A percentile compares a stretch with the other conserved stretches of the same genome.
Conservation (phyloP, 129 eudicot species). For the Arctium minus region DNA sequence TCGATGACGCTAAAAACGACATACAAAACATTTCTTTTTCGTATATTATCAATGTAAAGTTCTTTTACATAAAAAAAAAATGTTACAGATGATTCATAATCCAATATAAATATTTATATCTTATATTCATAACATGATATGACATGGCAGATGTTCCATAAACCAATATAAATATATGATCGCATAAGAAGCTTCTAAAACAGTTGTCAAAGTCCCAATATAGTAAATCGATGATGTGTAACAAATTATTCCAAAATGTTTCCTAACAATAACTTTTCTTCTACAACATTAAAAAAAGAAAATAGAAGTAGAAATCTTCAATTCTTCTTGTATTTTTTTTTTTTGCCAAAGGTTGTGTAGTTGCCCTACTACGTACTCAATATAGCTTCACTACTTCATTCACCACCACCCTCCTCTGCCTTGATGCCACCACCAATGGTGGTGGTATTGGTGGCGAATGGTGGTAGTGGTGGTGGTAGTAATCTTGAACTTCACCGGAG, state of each 20-base stretch:
- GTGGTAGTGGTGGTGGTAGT: conserved; percentile 7
- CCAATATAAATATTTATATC: background rate
- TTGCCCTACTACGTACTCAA: conserved; percentile 28
- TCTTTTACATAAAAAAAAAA: background rate
- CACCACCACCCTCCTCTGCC: conserved; percentile 11
- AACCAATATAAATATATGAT: background rate
- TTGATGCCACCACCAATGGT: conserved; percentile 5
- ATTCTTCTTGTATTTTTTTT: conserved; percentile 9
- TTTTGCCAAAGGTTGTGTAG: conserved; percentile 37
- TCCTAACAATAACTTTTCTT: background rate
- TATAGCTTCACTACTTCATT: conserved; percentile 17
- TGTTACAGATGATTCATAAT: background rate
- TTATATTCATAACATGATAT: background rate
- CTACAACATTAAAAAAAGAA: background rate
- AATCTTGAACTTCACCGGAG: conserved; percentile 15
- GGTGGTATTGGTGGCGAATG: conserved; percentile 2
- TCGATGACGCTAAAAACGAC: background rate
- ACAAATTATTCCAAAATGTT: background rate
- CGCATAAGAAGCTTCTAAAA: background rate
- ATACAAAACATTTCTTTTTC: background rate
- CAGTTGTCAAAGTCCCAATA: background rate
- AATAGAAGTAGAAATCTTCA: background rate
- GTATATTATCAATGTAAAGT: background rate
- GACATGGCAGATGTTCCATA: background rate
- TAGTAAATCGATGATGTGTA: background rate